Evolutionary conservation across 345 rosid species (phyloP).

Genomic region (Populus nigra): DNA sequence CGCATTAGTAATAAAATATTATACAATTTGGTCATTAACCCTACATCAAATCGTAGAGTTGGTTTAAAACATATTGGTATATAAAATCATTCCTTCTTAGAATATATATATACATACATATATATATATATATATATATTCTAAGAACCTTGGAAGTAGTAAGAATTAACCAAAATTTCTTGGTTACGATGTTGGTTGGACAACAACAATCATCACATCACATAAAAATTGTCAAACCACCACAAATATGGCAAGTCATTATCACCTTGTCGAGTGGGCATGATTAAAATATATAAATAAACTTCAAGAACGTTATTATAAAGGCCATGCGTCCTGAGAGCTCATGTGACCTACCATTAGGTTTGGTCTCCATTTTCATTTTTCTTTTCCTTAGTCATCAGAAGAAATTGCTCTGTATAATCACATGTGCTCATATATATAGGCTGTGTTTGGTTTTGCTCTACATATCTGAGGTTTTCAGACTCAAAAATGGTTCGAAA

Average conservation of each 20-base stretch:
- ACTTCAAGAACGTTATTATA: not conserved
- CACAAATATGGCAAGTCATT: conserved; percentile 9
- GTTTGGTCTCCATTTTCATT: conserved; percentile 17
- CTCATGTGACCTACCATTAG: conserved; percentile 30
- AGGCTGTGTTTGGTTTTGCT: too few relatives aligned
- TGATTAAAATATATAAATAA: not conserved
- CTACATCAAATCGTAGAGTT: not conserved
- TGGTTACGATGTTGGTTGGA: not conserved
- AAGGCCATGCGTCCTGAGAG: conserved; percentile 26
- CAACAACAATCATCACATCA: conserved; percentile 1
- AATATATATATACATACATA: too few relatives aligned
- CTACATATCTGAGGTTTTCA: not conserved
- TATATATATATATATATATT: too few relatives aligned
- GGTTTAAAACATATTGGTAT: too few relatives aligned
- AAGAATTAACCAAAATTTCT: conserved; percentile 4
- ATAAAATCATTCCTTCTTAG: too few relatives aligned
- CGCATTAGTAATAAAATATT: too few relatives aligned
- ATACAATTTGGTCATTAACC: not conserved
- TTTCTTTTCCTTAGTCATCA: not conserved
- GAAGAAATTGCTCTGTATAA: not conserved
- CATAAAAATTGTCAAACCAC: conserved; percentile 17
- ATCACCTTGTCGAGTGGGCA: conserved; percentile 8
- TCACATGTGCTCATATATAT: not conserved
- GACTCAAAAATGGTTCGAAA: not conserved
- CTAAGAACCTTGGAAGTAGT: not conserved